Evolutionary conservation across 2,329 filamentous ascomycete genomes (phyloP), one percentile per base, ranked within the genome.

Genomic region (Nemania diffusa): DNA sequence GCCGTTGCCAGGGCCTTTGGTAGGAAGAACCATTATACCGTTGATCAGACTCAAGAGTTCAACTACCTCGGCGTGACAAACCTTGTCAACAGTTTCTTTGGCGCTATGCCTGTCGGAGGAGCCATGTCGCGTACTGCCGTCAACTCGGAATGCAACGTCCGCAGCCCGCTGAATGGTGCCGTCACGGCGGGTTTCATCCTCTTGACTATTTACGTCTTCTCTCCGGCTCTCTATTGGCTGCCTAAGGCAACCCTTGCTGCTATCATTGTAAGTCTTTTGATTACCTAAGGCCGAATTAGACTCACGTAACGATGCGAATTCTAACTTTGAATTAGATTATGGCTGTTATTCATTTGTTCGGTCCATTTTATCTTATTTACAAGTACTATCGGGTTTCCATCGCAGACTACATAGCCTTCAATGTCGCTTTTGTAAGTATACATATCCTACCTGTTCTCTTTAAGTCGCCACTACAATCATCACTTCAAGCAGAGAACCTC

Each of bases 91-190:
- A 85, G 85, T 53, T 87, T 90, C 78, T 90, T 91, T 76, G 85
- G 87, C 24, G 81, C 85, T 9, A 89, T 91, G 86, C 83, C 87
- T 0, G 83, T 90, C 13, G 87, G 88, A 13, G 89, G 88, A 26
- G 88, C 88, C 69, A 90, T 91, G 85, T 90, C 88, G 0, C 82
- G 89, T 9, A 91, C 89, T 0, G 88, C 89, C 8, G 88, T 91
- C 73, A 91, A 91, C 79, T 90, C 87, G 0, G 84, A 87, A 32
- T 89, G 87, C 57, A 84, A 86, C 37, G 89, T 91, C 72, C 85
- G 84, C 68, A 88, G 86, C 5, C 89, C 89, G 0, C 78, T 90
- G 0, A 88, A 85, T 48, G 88, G 88, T 4, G 71, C 88, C 24
- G 80, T 91, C 61, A 90, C 89, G 0, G 84, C 87, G 2, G 87